These are phyloP conservation scores for Excoecaria cochinchinensis DNA, from an alignment of 345 rosid species.

Conservation along the genomic window DNA sequence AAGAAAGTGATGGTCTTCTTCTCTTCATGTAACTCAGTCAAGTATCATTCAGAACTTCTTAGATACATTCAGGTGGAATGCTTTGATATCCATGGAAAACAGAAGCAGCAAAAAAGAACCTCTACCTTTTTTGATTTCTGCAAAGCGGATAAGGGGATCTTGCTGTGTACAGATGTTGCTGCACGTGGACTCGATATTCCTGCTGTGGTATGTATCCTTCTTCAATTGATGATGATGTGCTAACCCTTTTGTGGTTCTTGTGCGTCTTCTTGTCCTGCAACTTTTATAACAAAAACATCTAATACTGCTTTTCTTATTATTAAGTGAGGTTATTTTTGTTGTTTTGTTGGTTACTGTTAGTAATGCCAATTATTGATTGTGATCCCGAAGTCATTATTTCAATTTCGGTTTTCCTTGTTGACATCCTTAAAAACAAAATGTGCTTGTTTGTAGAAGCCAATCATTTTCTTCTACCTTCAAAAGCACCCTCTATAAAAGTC, in stretches of 20 bases:
- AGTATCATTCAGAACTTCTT: constrained; percentile 82
- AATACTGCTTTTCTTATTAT: not conserved
- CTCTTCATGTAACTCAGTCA: constrained; percentile 97
- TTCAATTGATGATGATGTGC: not conserved
- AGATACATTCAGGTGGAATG: constrained; percentile 73
- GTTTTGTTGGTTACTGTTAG: not conserved
- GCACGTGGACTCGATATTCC: constrained; percentile 99
- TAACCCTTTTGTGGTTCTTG: not conserved
- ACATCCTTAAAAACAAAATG: not conserved
- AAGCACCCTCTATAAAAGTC: not conserved
- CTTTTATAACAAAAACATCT: not conserved
- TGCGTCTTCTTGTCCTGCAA: not conserved
- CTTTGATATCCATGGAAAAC: constrained; percentile 88
- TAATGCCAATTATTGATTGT: not conserved
- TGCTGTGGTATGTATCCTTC: constrained; percentile 60
- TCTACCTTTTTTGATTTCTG: constrained; percentile 92
- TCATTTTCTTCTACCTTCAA: not conserved
- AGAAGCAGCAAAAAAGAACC: constrained; percentile 88
- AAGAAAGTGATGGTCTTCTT: constrained; percentile 99
- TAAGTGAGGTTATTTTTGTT: no score
- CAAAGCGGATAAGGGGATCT: constrained; percentile 84
- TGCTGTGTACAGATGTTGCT: constrained; percentile 96
- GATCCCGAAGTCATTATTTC: not conserved
- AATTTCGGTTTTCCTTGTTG: not conserved
- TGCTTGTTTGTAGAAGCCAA: not conserved